These are phyloP conservation scores for Lathyrus aphaca DNA, from an alignment of 306 rosid genomes.

Conservation along the genomic window DNA sequence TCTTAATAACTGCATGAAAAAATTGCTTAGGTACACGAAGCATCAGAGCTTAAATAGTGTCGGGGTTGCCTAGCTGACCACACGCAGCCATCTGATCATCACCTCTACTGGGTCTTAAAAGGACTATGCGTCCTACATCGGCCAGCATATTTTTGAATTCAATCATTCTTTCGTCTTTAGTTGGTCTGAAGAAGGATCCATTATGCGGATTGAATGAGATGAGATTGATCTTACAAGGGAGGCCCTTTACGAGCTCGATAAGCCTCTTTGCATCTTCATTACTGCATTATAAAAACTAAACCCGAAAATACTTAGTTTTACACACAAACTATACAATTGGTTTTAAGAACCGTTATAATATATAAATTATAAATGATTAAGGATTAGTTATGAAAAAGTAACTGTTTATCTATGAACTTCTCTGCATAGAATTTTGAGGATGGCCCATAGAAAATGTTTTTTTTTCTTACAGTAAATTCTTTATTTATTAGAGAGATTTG, in stretches of 20 bases:
- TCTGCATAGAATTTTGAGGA: no score
- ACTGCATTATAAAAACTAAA: slow-evolving; percentile 46
- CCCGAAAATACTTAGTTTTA: neutral
- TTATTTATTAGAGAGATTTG: no score
- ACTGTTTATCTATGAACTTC: no score
- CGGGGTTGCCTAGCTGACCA: slow-evolving; percentile 89
- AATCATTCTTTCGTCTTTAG: slow-evolving; percentile 69
- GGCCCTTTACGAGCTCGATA: slow-evolving; percentile 68
- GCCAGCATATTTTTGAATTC: slow-evolving; percentile 81
- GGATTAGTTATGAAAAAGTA: no score
- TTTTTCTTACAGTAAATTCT: no score
- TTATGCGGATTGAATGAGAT: slow-evolving; percentile 83
- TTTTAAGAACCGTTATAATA: no score
- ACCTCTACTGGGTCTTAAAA: slow-evolving; percentile 78
- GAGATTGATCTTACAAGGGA: slow-evolving; percentile 95
- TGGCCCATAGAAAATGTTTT: no score
- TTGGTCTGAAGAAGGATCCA: slow-evolving; percentile 85
- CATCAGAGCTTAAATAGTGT: slow-evolving; percentile 72
- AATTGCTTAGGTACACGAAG: slow-evolving; percentile 81
- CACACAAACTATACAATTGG: slow-evolving; percentile 6
- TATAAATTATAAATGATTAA: no score
- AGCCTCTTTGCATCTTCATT: slow-evolving; percentile 77
- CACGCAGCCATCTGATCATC: slow-evolving; percentile 99
- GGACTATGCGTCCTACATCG: slow-evolving; percentile 62
- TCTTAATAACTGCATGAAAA: no score